phyloP scores from a whole-genome alignment of 805 yeast genomes.

The Starmera caribaea region DNA sequence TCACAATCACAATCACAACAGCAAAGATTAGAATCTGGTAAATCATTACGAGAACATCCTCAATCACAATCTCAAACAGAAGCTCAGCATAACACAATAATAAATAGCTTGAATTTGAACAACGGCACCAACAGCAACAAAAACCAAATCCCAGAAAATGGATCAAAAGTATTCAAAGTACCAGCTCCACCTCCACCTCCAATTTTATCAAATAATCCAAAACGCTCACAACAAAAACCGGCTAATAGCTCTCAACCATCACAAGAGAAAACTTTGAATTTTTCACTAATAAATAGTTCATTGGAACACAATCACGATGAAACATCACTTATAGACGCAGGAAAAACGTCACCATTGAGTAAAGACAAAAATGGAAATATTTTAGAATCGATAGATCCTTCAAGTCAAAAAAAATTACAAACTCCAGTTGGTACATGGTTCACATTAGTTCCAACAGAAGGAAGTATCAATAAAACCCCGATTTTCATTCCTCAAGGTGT shows the following conservation, averaged over 20 bases:
- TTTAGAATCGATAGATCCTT: constrained; percentile 12
- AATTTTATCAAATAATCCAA: constrained; percentile 1
- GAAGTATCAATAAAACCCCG: constrained; percentile 35
- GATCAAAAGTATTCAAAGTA: constrained; percentile 15
- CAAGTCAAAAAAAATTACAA: constrained; percentile 11
- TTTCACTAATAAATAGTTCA: neutral
- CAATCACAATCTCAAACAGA: too few relatives aligned
- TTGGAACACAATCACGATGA: constrained; percentile 13
- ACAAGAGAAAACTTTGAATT: constrained; percentile 2
- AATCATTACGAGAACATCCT: constrained; percentile 10
- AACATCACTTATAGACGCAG: constrained; percentile 13
- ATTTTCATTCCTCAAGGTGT: constrained; percentile 59
- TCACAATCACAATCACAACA: constrained; percentile 70
- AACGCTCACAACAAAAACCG: neutral
- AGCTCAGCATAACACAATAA: too few relatives aligned
- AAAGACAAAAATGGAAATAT: neutral
- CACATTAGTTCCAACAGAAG: constrained; percentile 41
- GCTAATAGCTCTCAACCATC: constrained; percentile 3
- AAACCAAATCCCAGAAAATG: neutral
- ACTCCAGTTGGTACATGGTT: constrained; percentile 55
- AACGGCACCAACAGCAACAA: constrained; percentile 12
- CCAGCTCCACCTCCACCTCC: constrained; percentile 10
- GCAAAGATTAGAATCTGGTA: constrained; percentile 28
- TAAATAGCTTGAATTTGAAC: neutral
- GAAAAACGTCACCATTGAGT: neutral